Base-by-base conservation (phyloP, 2,329 filamentous ascomycete species). In the Atkinsonella hypoxylon region DNA sequence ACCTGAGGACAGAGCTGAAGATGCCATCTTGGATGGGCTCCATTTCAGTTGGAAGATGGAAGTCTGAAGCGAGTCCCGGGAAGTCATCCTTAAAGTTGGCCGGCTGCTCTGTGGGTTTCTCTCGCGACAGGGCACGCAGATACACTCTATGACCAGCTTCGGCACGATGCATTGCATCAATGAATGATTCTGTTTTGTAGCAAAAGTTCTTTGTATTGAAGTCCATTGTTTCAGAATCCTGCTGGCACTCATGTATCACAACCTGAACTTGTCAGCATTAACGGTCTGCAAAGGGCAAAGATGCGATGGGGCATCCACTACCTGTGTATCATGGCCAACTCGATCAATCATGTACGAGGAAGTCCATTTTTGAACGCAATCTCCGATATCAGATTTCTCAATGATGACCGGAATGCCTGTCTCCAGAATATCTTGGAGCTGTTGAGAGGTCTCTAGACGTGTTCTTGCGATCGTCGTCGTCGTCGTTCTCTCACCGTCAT, bases 201-300 rank as follows among this genome's bases (percentile, higher is more conserved):
- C 71, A 68, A 62, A 95, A 95, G 64, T 95, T 94, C 66, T 94
- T 95, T 44, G 75, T 72, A 51, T 82, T 82, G 61, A 95, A 95
- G 57, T 87, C 83, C 84, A 95, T 89, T 44, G 77, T 77, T 31
- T 78, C 71, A 4, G 71, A 74, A 22, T 65, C 57, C 30, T 48
- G 51, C 7, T 72, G 66, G 18, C 83, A 81, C 56, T 87, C 78
- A 60, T 95, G 89, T 4, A 94, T 78, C 11, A 89, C 73, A 13
- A 94, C 77, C 77, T 87, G 31, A n/a, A 10, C n/a, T 9, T 10
- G 26, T 49, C n/a, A 45, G 48, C 22, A 4, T 49, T 22, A 26
- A 40, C 11, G 11, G 42, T 20, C 0, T 2, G 1, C 7, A 40
- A 15, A 34, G 32, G 26, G 13, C 17, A 17, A 17, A 39, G 11